Evolutionary conservation across 148 eudicot species (phyloP).

Genomic region (Amaranthus palmeri): DNA sequence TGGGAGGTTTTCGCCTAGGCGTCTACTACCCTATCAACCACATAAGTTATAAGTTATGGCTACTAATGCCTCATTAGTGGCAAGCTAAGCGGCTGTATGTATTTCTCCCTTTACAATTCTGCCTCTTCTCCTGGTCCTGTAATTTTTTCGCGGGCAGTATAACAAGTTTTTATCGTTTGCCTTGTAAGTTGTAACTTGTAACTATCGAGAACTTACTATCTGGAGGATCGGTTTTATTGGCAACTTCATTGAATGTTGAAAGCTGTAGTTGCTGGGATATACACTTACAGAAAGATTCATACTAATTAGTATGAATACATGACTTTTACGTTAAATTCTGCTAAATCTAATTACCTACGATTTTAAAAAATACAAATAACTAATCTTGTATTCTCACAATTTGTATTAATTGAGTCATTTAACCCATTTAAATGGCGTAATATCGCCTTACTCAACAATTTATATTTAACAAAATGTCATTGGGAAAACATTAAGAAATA

Average conservation of each 20-base stretch:
- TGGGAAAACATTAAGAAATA: too few relatives aligned
- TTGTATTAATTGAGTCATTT: too few relatives aligned
- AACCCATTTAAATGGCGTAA: too few relatives aligned
- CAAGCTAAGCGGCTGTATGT: constrained; percentile 17
- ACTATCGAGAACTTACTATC: neutral
- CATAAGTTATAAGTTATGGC: neutral
- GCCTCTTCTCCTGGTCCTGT: constrained; percentile 2
- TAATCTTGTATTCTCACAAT: too few relatives aligned
- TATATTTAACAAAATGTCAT: too few relatives aligned
- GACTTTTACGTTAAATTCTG: too few relatives aligned
- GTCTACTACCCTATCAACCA: constrained; percentile 8
- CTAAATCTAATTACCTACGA: too few relatives aligned
- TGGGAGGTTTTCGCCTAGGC: constrained; percentile 7
- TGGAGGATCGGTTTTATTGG: constrained; percentile 2
- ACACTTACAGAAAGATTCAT: neutral
- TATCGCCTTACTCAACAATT: too few relatives aligned
- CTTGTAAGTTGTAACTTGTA: neutral
- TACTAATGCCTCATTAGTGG: constrained; percentile 4
- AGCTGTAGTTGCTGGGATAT: constrained; percentile 4
- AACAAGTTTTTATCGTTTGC: neutral
- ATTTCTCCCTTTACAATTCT: neutral
- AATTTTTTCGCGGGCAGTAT: constrained; percentile 1
- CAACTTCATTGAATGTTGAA: neutral
- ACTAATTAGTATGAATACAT: neutral
- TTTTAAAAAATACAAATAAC: too few relatives aligned